Percentiles rank a stretch among this genome's conserved stretches.
phyloP scores from a whole-genome alignment of 768 basidiomycete genomes.

The Phylloporus rhodoxanthus region DNA sequence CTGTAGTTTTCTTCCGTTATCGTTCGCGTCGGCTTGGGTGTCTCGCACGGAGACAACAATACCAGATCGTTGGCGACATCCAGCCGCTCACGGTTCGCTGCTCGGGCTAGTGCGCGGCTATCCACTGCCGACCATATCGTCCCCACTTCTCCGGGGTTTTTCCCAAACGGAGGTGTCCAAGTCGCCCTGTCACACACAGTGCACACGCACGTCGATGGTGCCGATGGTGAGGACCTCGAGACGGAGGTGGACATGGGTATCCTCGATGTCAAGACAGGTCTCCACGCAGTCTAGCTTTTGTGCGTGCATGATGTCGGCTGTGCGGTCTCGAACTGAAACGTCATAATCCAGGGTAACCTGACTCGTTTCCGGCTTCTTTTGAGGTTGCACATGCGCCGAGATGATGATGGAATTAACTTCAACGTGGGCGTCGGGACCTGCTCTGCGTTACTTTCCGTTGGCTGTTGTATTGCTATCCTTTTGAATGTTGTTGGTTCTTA shows the following conservation, averaged over 20 bases:
- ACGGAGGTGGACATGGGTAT: background rate
- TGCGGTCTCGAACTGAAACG: background rate
- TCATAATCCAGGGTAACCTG: background rate
- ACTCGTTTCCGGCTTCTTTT: background rate
- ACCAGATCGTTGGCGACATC: background rate
- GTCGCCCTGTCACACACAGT: background rate
- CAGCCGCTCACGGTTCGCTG: constrained; percentile 1
- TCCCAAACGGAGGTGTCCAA: background rate
- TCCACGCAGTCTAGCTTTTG: background rate
- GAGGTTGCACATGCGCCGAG: background rate
- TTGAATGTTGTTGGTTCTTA: too few species aligned
- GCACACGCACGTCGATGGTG: background rate
- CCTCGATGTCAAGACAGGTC: background rate
- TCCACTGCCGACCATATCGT: background rate
- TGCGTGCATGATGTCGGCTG: background rate
- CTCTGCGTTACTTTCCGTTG: background rate
- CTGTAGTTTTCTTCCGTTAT: constrained; percentile 22
- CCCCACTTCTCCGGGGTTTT: background rate
- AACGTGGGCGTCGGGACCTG: background rate
- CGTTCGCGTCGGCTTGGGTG: constrained; percentile 20
- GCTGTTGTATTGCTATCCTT: background rate
- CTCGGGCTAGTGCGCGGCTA: background rate
- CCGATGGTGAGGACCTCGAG: background rate
- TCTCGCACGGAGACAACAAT: constrained; percentile 15
- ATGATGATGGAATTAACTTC: background rate